Base-by-base conservation (phyloP, 257 asterid species). In the Petunia secreta region DNA sequence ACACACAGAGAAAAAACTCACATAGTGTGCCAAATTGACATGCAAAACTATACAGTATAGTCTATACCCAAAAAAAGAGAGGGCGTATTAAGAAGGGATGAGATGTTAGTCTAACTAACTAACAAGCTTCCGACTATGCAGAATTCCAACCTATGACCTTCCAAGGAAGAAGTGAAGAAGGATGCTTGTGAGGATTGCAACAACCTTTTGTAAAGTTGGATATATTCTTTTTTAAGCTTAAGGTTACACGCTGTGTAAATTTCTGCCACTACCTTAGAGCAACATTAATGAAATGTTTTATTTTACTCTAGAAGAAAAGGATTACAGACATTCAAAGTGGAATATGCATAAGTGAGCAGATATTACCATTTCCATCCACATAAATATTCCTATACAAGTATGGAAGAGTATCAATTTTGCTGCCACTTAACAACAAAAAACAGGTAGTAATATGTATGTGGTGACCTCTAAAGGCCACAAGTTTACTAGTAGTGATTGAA, bases 261-360 rank as follows among this genome's bases (percentile, higher is more conserved):
- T 5, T 34, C 50, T 71, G 43, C n/a, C 68, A 36, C 44, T 9
- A 63, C 4, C 38, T 63, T 36, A 63, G 43, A 34, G 15, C n/a
- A 63, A 36, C 67, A 63, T 34, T 2, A 63, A 8, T 36, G 68
- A 63, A 63, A 36, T 63, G 43, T 8, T 9, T 4, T 34, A 9
- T 25, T 25, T 25, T 25, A 25, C 25, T 25, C 25, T 25, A 25
- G 40, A 2, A 0, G 4, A 62, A 63, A 63, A 36, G 13, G 38
- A 16, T 25, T 8, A 43, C 77, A 48, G 16, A 50, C 6, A 71
- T 48, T 34, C 50, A 59, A 10, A 25, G 13, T 34, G 44, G 6
- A 71, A 71, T 48, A 48, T 34, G 34, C 77, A 71, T 3, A 48
- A 50, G 60, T 11, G 34, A 71, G 77, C 60, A 71, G 44, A 48